phyloP scores from a whole-genome alignment of 2,329 filamentous ascomycete genomes.

The Stagonosporopsis tanaceti region DNA sequence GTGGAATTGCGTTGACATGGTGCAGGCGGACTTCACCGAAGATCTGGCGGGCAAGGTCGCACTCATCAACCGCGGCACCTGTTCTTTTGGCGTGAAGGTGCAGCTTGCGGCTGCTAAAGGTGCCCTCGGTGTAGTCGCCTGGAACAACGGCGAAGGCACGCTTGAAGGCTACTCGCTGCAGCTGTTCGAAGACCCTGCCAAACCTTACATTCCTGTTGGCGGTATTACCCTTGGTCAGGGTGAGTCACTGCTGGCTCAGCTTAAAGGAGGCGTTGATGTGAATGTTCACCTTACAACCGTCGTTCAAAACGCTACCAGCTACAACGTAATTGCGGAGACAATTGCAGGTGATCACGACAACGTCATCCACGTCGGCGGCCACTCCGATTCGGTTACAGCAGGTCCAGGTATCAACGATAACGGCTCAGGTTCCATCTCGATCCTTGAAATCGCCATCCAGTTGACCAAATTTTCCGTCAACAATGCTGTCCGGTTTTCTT shows the following conservation, averaged over 20 bases:
- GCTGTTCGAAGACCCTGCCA: conserved; percentile 65
- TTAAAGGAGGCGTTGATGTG: conserved; percentile 53
- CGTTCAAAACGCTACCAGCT: conserved; percentile 35
- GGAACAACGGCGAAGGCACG: conserved; percentile 71
- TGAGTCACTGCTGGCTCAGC: conserved; percentile 61
- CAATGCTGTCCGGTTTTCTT: conserved; percentile 71
- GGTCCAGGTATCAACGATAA: conserved; percentile 82
- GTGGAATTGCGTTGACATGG: not conserved
- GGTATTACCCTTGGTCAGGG: conserved; percentile 70
- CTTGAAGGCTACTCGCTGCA: conserved; percentile 53
- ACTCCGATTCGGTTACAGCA: conserved; percentile 67
- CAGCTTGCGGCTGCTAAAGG: conserved; percentile 64
- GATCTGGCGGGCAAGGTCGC: conserved; percentile 70
- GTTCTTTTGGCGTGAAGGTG: conserved; percentile 76
- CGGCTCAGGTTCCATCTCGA: conserved; percentile 70
- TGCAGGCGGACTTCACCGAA: conserved; percentile 66
- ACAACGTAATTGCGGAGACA: conserved; percentile 68
- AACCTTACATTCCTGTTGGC: conserved; percentile 69
- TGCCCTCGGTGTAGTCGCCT: conserved; percentile 73
- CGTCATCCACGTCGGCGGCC: conserved; percentile 64
- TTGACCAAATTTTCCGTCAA: conserved; percentile 76
- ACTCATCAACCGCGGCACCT: conserved; percentile 73
- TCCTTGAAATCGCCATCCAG: conserved; percentile 67
- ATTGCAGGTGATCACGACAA: conserved; percentile 66
- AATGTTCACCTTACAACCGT: conserved; percentile 37